Evolutionary conservation across 768 basidiomycete genomes (phyloP).

Genomic region (Lentinula edodes): DNA sequence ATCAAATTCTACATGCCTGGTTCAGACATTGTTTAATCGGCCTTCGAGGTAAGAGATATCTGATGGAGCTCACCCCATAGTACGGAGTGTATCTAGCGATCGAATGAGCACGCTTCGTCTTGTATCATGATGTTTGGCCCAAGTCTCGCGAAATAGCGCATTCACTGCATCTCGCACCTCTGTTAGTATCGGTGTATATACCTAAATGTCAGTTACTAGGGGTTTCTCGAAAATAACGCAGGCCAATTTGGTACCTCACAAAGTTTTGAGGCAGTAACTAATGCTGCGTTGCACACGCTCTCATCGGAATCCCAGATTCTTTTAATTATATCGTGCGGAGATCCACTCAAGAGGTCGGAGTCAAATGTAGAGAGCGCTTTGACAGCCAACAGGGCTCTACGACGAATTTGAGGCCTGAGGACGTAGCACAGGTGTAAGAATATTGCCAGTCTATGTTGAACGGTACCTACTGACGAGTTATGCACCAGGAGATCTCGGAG

Average conservation of each 20-base stretch:
- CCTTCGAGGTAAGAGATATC: not conserved
- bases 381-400: slow-evolving; percentile 57
- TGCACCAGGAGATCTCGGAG: slow-evolving; percentile 64
- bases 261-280: slow-evolving; percentile 21
- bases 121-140: slow-evolving; percentile 10
- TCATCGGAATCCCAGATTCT: slow-evolving; percentile 39
- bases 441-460: not conserved
- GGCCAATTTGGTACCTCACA: not conserved
- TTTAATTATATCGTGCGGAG: slow-evolving; percentile 31
- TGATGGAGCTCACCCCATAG: slow-evolving; percentile 22
- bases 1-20: slow-evolving; percentile 7
- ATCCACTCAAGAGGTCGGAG: slow-evolving; percentile 37
- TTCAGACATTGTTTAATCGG: not conserved
- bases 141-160: slow-evolving; percentile 11
- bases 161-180: slow-evolving; percentile 12
- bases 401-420: slow-evolving; percentile 50
- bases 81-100: slow-evolving; percentile 20
- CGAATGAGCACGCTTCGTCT: slow-evolving; percentile 14
- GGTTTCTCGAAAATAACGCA: too few relatives aligned
- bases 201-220: not conserved
- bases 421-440: not conserved
- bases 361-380: slow-evolving; percentile 45
- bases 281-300: slow-evolving; percentile 40
- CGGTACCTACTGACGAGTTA: slow-evolving; percentile 61
- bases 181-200: slow-evolving; percentile 7